Evolutionary conservation across 2,329 filamentous ascomycete species (phyloP).

Genomic region (Thelonectria olida): DNA sequence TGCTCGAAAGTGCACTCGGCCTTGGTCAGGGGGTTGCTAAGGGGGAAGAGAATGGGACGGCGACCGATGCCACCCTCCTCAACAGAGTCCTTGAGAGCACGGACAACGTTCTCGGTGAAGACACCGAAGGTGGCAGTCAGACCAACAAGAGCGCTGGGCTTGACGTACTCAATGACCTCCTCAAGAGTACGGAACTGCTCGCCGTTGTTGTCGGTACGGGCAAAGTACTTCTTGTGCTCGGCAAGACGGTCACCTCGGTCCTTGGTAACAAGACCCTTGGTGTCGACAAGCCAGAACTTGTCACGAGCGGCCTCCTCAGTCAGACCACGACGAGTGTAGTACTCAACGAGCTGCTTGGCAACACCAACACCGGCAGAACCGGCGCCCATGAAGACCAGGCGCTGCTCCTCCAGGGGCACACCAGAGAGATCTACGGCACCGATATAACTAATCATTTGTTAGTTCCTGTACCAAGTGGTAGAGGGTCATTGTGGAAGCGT

Average conservation of each 20-base stretch:
- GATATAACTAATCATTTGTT: slow-evolving; percentile 71
- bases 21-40: slow-evolving; percentile 95
- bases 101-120: slow-evolving; percentile 88
- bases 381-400: slow-evolving; percentile 94
- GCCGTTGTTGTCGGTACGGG: slow-evolving; percentile 70
- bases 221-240: slow-evolving; percentile 84
- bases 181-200: slow-evolving; percentile 82
- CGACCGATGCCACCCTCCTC: slow-evolving; percentile 74
- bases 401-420: slow-evolving; percentile 87
- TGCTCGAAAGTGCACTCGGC: slow-evolving; percentile 98
- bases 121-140: slow-evolving; percentile 93
- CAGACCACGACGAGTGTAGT: slow-evolving; percentile 92
- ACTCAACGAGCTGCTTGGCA: slow-evolving; percentile 96
- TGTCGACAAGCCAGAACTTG: slow-evolving; percentile 98
- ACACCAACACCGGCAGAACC: slow-evolving; percentile 97
- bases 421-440: slow-evolving; percentile 84
- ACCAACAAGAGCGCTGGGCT: slow-evolving; percentile 93
- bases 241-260: slow-evolving; percentile 95
- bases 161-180: slow-evolving; percentile 93
- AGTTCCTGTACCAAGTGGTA: slow-evolving; percentile 47
- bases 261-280: slow-evolving; percentile 90
- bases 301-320: slow-evolving; percentile 86
- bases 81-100: slow-evolving; percentile 71
- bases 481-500: neutral
- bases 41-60: slow-evolving; percentile 90